Evolutionary conservation across 331 rosid genomes (phyloP), one percentile per base, ranked within the genome.

Genomic region (Malus hybrid): DNA sequence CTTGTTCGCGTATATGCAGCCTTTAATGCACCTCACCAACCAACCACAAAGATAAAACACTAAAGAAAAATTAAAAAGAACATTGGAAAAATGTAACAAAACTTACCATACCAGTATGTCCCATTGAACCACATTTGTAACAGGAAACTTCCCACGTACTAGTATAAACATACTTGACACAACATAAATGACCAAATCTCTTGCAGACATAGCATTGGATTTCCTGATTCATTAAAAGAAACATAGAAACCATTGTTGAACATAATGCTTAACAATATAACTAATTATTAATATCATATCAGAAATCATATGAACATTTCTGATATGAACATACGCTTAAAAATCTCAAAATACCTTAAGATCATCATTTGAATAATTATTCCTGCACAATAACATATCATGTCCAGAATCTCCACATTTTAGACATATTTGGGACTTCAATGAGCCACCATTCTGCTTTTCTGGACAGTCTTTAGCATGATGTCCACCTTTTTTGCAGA

Each of bases 41-140:
- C 56, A 3, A 39, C 19, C 73, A 57, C 72, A 28, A 31, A 16
- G 48, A 42, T 42, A 42, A 42, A 10, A 42, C 48, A 63, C 28
- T 57, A 18, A 20, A 24, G 18, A 72, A 59, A 70, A 27, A 9
- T 22, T 69, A 16, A 65, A 32, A 68, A 20, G 33, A 67, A 27
- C 65, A 60, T 22, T 60, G 28, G 18, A 78, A 15, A 63, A 14
- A 71, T 36, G 19, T 7, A 72, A 34, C 54, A 73, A 36, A 46
- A 86, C 96, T 87, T 84, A 94, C 99, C 97, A 84, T 76, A 75
- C 99, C 99, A 24, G 91, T 79, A 77, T 92, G 99, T 27, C 97
- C 99, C 73, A 80, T 48, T 69, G 81, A 85, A 55, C 99, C 97
- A 70, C 99, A 92, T 86, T 77, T 89, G 79, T 90, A 94, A 82